phyloP scores from a whole-genome alignment of 2,329 filamentous ascomycete species.

The Colletotrichum noveboracense region DNA sequence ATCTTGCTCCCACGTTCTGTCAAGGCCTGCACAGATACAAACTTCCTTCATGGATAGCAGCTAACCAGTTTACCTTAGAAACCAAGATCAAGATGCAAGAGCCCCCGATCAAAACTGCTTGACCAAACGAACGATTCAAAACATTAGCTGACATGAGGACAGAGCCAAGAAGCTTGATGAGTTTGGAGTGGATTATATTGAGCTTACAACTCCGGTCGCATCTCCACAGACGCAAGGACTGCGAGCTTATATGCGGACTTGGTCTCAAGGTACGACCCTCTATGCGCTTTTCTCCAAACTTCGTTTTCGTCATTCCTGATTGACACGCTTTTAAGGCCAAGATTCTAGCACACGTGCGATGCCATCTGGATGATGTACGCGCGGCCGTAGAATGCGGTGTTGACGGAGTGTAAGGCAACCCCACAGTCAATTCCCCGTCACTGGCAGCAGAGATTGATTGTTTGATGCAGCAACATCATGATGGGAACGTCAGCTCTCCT shows the following conservation, averaged over 20 bases:
- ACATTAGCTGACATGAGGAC: not conserved
- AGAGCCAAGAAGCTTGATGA: constrained; percentile 64
- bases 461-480: constrained; percentile 64
- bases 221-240: constrained; percentile 83
- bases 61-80: constrained; percentile 28
- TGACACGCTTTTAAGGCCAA: not conserved
- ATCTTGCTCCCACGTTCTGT: too few relatives aligned
- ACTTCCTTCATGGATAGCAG: too few relatives aligned
- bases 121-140: not conserved
- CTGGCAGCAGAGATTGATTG: not conserved
- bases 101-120: too few relatives aligned
- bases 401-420: constrained; percentile 61
- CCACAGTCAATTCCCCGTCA: not conserved
- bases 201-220: constrained; percentile 84
- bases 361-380: constrained; percentile 64
- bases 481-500: constrained; percentile 86
- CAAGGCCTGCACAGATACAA: too few relatives aligned
- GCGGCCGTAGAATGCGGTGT: constrained; percentile 83
- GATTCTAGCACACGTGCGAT: constrained; percentile 63
- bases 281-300: not conserved
- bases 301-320: not conserved
- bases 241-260: constrained; percentile 91
- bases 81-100: constrained; percentile 71
- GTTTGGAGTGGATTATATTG: constrained; percentile 91
- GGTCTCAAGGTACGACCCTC: constrained; percentile 57